Evolutionary conservation across 495 filamentous ascomycete genomes (phyloP), one percentile per base, ranked within the genome.

Genomic region (Cetradonia linearis): DNA sequence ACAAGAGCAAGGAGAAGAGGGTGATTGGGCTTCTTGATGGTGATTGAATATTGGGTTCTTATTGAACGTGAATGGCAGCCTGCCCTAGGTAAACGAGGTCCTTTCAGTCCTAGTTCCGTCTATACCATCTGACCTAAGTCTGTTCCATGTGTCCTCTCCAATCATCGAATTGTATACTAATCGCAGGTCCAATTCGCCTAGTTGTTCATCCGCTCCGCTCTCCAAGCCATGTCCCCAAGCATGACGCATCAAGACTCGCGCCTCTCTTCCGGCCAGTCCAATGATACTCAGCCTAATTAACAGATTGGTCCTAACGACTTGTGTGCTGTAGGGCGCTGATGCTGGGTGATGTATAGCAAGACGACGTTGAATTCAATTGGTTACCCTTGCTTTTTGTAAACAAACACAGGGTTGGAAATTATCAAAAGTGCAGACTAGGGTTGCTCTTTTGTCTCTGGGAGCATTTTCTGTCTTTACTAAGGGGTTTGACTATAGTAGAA

Each of bases 1-100:
- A 63, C 70, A 8, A 69, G 70, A 52, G 71, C 70, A 3, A 71
- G 72, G 50, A 74, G 66, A 48, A 74, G 75, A 52, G 69, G 69
- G 47, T 77, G 60, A 65, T 14, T 20, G n/a, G 10, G 5, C 2
- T n/a, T 54, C 18, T 25, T 11, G 31, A 18, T n/a, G 13, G 31
- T 11, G 1, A 23, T 18, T 46, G 16, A n/a, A n/a, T 3, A 16
- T 0, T 5, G 7, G 11, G 7, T 46, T 16, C 18, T 46, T 16
- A 3, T 16, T 46, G 13, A 16, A 46, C n/a, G n/a, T n/a, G n/a
- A n/a, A n/a, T n/a, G n/a, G n/a, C n/a, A n/a, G n/a, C n/a, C n/a
- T n/a, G n/a, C n/a, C n/a, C n/a, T n/a, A n/a, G n/a, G n/a, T n/a
- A n/a, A n/a, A n/a, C n/a, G n/a, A n/a, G n/a, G n/a, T n/a, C n/a